Percentiles rank a stretch among this genome's conserved stretches.
Evolutionary conservation across 306 rosid species (phyloP).

Genomic region (Carpinus viminea): DNA sequence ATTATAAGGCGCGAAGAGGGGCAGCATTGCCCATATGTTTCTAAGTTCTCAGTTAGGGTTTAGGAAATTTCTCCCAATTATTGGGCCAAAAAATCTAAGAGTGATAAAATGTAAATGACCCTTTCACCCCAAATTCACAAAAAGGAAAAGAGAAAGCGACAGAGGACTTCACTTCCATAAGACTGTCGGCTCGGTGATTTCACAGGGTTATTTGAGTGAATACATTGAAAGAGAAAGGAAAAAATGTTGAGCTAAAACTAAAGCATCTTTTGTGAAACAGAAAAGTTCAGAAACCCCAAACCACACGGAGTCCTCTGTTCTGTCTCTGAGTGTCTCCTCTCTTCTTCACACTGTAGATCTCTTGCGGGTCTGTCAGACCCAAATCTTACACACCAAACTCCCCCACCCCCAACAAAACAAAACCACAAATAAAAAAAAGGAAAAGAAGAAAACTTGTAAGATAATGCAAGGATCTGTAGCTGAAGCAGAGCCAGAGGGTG

Average conservation of each 20-base stretch:
- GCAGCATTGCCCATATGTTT: too few species aligned
- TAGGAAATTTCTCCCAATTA: too few species aligned
- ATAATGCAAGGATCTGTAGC: constrained; percentile 75
- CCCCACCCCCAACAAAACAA: neutral
- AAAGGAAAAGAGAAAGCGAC: neutral
- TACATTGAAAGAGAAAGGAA: neutral
- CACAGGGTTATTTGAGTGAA: constrained; percentile 40
- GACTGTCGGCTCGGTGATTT: constrained; percentile 9
- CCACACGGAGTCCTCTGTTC: neutral
- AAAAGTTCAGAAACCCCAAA: constrained; percentile 1
- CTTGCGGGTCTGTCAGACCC: constrained; percentile 18
- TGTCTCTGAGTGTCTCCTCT: neutral
- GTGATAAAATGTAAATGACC: neutral
- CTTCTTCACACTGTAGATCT: constrained; percentile 8
- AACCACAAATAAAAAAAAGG: neutral
- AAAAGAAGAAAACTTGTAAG: constrained; percentile 17
- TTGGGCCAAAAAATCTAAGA: too few species aligned
- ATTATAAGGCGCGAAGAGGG: too few species aligned
- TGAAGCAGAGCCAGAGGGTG: constrained; percentile 56
- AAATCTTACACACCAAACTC: neutral
- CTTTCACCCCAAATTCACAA: neutral
- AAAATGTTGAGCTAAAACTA: neutral
- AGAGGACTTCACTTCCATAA: neutral
- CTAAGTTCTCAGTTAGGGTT: too few species aligned
- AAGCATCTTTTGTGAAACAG: neutral